Conservation (phyloP, 768 basidiomycete species). For the Kwoniella sp. region DNA sequence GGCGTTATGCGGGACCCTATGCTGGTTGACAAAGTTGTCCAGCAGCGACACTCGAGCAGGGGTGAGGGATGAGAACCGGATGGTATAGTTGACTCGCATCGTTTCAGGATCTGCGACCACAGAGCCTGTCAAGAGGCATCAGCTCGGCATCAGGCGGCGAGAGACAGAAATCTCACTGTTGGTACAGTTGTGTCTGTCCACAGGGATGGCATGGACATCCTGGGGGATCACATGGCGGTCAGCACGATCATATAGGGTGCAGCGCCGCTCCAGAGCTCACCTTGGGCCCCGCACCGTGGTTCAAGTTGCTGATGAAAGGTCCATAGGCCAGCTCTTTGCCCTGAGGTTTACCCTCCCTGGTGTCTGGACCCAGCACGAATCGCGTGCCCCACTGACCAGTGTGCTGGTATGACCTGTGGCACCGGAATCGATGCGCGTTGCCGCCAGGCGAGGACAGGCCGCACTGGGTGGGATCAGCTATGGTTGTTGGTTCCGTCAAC, state of each 20-base stretch:
- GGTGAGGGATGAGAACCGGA: conserved; percentile 17
- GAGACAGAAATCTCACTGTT: no score
- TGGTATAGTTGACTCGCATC: conserved; percentile 11
- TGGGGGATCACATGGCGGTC: neutral
- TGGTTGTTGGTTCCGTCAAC: no score
- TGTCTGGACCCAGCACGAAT: conserved; percentile 6
- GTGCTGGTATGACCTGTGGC: conserved; percentile 1
- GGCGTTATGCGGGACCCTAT: neutral
- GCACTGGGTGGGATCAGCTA: no score
- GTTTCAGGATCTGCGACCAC: conserved; percentile 10
- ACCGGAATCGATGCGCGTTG: conserved; percentile 9
- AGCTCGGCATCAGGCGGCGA: no score
- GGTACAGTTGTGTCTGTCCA: conserved; percentile 8
- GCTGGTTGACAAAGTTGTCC: neutral
- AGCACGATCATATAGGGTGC: neutral
- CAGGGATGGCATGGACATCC: conserved; percentile 15
- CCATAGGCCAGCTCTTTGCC: conserved; percentile 24
- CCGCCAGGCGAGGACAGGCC: conserved; percentile 5
- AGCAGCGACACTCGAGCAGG: conserved; percentile 13
- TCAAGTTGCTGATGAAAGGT: conserved; percentile 14
- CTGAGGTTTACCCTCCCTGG: neutral
- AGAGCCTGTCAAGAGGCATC: no score
- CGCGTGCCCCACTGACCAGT: conserved; percentile 27
- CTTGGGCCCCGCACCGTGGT: conserved; percentile 20
- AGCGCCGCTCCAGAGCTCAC: conserved; percentile 2